Conservation (phyloP, 2,329 filamentous ascomycete species). For the Fusarium keratoplasticum region DNA sequence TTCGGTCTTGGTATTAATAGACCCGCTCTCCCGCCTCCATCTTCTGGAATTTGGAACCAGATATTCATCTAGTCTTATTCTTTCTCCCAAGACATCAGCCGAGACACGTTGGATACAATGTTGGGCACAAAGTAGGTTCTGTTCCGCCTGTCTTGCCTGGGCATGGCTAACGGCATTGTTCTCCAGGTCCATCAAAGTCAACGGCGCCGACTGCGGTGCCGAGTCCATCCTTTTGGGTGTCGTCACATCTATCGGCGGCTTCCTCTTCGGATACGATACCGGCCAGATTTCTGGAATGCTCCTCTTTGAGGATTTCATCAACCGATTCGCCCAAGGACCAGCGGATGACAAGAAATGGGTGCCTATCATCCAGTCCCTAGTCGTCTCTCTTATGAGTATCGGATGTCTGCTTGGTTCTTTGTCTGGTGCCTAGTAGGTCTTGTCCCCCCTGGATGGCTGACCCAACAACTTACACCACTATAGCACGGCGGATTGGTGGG, state of each 20-base stretch:
- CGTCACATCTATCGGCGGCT: constrained; percentile 68
- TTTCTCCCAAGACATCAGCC: constrained; percentile 3
- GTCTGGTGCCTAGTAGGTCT: constrained; percentile 58
- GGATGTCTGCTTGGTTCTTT: constrained; percentile 67
- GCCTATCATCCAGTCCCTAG: constrained; percentile 59
- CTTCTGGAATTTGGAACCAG: constrained; percentile 9
- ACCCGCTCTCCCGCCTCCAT: constrained; percentile 28
- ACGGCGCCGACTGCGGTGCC: constrained; percentile 56
- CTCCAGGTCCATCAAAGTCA: constrained; percentile 54
- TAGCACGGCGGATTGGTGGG: constrained; percentile 67
- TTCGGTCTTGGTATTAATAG: constrained; percentile 30
- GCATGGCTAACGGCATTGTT: constrained; percentile 5
- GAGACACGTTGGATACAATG: constrained; percentile 38
- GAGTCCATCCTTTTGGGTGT: constrained; percentile 59
- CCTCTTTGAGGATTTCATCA: constrained; percentile 63
- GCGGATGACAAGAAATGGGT: constrained; percentile 54
- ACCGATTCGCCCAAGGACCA: constrained; percentile 64
- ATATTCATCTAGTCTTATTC: constrained; percentile 20
- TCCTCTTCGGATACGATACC: constrained; percentile 73
- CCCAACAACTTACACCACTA: constrained; percentile 14
- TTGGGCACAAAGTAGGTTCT: constrained; percentile 38
- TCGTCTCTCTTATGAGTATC: constrained; percentile 68
- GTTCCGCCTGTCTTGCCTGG: neutral
- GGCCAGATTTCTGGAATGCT: constrained; percentile 68
- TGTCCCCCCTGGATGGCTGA: neutral